phyloP scores from a whole-genome alignment of 2,329 filamentous ascomycete species.

The Colletotrichum liriopes region DNA sequence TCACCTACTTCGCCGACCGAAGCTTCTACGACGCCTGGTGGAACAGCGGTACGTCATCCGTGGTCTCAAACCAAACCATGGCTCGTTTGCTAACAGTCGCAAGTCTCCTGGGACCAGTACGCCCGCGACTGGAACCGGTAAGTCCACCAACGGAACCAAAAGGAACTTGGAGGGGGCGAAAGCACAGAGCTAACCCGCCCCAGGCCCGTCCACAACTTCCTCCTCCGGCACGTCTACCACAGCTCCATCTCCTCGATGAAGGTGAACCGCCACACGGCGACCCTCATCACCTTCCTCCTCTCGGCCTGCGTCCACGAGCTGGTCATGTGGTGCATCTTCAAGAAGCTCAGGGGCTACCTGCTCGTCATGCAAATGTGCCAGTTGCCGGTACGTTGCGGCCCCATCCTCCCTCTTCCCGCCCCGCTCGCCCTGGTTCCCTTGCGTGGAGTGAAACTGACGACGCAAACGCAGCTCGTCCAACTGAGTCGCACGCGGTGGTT shows the following conservation, averaged over 20 bases:
- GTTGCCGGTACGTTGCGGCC: slow-evolving; percentile 66
- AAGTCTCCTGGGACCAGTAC: slow-evolving; percentile 81
- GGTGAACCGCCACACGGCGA: slow-evolving; percentile 79
- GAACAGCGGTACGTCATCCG: slow-evolving; percentile 64
- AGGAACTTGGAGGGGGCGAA: background rate
- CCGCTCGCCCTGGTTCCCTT: background rate
- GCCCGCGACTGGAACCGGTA: slow-evolving; percentile 83
- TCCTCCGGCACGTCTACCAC: slow-evolving; percentile 85
- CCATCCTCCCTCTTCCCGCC: background rate
- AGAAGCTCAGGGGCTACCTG: slow-evolving; percentile 82
- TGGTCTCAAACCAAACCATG: background rate
- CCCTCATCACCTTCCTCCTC: slow-evolving; percentile 82
- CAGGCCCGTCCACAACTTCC: slow-evolving; percentile 82
- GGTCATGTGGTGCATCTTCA: slow-evolving; percentile 86
- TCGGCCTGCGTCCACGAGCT: slow-evolving; percentile 82
- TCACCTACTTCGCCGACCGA: slow-evolving; percentile 83
- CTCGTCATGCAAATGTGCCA: slow-evolving; percentile 83
- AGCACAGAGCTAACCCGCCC: background rate
- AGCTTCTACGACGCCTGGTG: slow-evolving; percentile 79
- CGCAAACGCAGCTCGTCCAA: slow-evolving; percentile 67
- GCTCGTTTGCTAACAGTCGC: background rate
- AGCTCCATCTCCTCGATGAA: slow-evolving; percentile 81
- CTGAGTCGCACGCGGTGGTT: slow-evolving; percentile 78
- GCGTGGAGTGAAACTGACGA: background rate
- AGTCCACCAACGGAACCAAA: background rate